Percentiles rank a stretch among this genome's conserved stretches.
These are phyloP conservation scores for Trebouxia sp. DNA, from an alignment of 139 green algal genomes.

Conservation along the genomic window DNA sequence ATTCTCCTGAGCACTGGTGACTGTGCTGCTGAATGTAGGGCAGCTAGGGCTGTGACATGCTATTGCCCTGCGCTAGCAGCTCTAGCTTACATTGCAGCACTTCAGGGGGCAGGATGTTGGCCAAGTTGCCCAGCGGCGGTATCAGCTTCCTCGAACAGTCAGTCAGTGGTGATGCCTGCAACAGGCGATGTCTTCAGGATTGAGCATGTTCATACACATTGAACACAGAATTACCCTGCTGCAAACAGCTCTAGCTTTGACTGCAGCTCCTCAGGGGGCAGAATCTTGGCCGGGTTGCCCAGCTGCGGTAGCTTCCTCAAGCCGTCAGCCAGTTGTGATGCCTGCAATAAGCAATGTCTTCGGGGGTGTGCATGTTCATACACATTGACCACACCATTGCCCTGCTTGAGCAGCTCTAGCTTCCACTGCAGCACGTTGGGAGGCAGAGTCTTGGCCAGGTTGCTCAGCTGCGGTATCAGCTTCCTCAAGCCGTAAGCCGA, in stretches of 20 bases:
- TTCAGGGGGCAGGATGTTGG: slow-evolving; percentile 67
- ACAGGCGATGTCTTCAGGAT: slow-evolving; percentile 69
- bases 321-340: background rate
- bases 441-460: slow-evolving; percentile 71
- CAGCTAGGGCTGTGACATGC: slow-evolving; percentile 34
- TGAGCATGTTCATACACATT: slow-evolving; percentile 9
- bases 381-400: slow-evolving; percentile 27
- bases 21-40: slow-evolving; percentile 63
- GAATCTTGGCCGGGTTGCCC: slow-evolving; percentile 59
- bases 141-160: slow-evolving; percentile 47
- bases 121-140: slow-evolving; percentile 66
- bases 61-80: slow-evolving; percentile 69
- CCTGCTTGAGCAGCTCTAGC: slow-evolving; percentile 75
- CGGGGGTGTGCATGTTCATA: slow-evolving; percentile 40
- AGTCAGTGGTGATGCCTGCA: background rate
- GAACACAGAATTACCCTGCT: slow-evolving; percentile 49
- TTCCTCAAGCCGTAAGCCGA: slow-evolving; percentile 28
- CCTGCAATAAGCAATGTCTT: slow-evolving; percentile 67
- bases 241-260: slow-evolving; percentile 79
- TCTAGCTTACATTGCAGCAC: slow-evolving; percentile 79
- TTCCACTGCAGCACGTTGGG: slow-evolving; percentile 75
- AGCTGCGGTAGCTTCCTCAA: slow-evolving; percentile 63
- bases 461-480: slow-evolving; percentile 67
- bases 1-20: background rate
- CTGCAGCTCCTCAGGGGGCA: slow-evolving; percentile 73